Percentiles rank a stretch among this genome's conserved stretches.
phyloP scores from a whole-genome alignment of 768 basidiomycete species.

The Serendipita sp. region DNA sequence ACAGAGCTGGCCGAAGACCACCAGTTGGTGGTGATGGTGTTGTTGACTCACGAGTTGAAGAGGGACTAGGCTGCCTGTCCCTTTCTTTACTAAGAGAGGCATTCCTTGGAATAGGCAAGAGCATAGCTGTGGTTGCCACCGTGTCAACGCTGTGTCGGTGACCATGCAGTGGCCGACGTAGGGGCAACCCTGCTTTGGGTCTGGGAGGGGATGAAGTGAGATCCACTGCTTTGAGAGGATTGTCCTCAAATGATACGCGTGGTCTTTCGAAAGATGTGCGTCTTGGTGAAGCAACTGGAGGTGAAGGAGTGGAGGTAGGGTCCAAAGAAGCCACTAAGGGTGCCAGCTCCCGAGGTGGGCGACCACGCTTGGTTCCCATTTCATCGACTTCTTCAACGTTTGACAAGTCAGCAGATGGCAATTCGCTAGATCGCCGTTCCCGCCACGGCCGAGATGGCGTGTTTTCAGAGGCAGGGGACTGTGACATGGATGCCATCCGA shows the following conservation, averaged over 20 bases:
- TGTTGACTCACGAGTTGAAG: constrained; percentile 17
- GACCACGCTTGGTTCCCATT: neutral
- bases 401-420: constrained; percentile 33
- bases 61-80: constrained; percentile 5
- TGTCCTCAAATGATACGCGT: neutral
- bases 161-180: constrained; percentile 43
- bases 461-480: neutral
- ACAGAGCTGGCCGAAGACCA: constrained; percentile 19
- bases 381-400: constrained; percentile 54
- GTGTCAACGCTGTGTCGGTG: constrained; percentile 48
- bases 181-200: constrained; percentile 19
- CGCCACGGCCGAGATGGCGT: constrained; percentile 14
- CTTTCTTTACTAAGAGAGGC: neutral
- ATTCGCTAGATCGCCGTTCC: constrained; percentile 50
- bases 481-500: neutral
- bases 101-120: constrained; percentile 7
- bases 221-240: neutral
- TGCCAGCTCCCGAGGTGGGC: neutral
- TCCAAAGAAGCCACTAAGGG: neutral
- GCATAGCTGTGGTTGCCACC: constrained; percentile 10
- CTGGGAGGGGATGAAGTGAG: neutral
- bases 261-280: neutral
- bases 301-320: neutral
- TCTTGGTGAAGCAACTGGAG: neutral
- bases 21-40: constrained; percentile 6